Conservation (phyloP, 176 grass and related monocot genomes). For the Hsuehochloa calcarea region DNA sequence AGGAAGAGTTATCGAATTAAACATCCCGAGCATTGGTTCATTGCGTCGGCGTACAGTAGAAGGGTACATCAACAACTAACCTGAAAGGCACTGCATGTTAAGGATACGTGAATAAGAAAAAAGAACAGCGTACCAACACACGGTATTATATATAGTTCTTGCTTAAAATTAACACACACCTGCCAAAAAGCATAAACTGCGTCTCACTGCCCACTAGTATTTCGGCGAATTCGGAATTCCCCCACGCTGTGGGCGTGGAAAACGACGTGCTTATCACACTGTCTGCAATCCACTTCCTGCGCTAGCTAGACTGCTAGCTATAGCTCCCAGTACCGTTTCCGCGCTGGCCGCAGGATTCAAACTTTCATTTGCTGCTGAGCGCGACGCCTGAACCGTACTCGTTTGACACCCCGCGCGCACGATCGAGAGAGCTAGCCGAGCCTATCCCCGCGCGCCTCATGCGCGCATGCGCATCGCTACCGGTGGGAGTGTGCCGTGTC, state of each 20-base stretch:
- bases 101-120: neutral
- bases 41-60: neutral
- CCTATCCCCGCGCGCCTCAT: neutral
- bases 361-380: neutral
- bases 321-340: neutral
- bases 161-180: neutral
- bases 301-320: neutral
- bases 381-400: neutral
- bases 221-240: neutral
- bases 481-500: too few relatives aligned
- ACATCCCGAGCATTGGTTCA: neutral
- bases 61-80: neutral
- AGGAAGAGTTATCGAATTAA: neutral
- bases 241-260: neutral
- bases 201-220: neutral
- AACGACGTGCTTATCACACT: neutral
- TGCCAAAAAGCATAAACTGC: neutral
- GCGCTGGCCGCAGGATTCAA: neutral
- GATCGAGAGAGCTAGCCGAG: neutral
- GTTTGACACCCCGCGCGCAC: neutral
- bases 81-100: neutral
- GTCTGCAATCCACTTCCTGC: neutral
- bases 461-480: neutral
- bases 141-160: neutral
- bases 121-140: conserved; percentile 1